phyloP scores from a whole-genome alignment of 768 basidiomycete genomes.

The Rhizopogon sp. region DNA sequence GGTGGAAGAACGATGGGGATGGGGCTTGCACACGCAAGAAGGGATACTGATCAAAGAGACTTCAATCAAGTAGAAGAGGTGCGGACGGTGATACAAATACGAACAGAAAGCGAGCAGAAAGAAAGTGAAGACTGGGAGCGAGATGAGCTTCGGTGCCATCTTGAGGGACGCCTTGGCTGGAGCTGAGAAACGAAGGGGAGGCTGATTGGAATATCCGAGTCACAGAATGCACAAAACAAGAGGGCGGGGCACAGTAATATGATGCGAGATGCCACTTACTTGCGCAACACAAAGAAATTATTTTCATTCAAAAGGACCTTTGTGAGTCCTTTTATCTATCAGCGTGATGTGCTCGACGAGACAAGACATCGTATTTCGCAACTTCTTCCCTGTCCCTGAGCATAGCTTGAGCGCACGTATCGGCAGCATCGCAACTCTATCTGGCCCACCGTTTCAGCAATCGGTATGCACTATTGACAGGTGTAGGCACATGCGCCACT shows the following conservation, averaged over 20 bases:
- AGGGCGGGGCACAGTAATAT: background rate
- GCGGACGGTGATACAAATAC: background rate
- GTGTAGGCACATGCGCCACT: background rate
- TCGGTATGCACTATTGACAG: no score
- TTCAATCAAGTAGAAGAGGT: background rate
- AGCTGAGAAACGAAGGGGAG: background rate
- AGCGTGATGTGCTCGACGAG: background rate
- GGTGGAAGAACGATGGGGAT: conserved; percentile 6
- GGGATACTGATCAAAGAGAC: background rate
- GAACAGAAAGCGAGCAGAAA: conserved; percentile 5
- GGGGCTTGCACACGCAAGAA: conserved; percentile 5
- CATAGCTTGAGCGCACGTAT: background rate
- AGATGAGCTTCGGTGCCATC: conserved; percentile 4
- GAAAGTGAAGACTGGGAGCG: background rate
- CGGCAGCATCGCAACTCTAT: background rate
- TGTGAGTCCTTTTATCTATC: background rate
- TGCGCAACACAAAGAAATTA: background rate
- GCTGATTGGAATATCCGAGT: background rate
- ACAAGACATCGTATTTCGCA: background rate
- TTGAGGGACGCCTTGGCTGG: background rate
- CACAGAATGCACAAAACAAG: background rate
- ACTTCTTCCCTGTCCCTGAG: background rate
- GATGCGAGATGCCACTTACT: background rate
- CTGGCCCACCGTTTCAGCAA: background rate
- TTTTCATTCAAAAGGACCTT: background rate